Base-by-base conservation (phyloP, 768 basidiomycete species). In the Suillus subalutaceus region DNA sequence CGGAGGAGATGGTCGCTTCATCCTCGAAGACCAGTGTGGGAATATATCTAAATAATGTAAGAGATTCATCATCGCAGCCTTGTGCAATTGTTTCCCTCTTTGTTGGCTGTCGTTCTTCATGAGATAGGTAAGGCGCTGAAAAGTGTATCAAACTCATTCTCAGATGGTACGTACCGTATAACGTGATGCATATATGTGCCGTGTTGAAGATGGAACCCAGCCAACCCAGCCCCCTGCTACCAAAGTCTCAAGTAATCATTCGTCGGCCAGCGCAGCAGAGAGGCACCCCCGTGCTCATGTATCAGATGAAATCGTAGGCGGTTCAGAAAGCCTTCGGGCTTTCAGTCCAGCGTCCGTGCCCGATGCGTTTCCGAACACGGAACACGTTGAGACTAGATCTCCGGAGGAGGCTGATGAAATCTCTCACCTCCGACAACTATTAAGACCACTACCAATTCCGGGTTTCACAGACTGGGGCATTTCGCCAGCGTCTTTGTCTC, bases 381-480 rank as follows among this genome's bases (percentile, higher is more conserved):
- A 60, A 26, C 40, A 60, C 13, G 59, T 12, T 30, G 59, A 60
- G 30, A 20, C 9, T 60, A 41, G 41, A 60, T 43, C 18, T 32
- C 1, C 30, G 30, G 41, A 60, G 20, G 73, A 77, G 57, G 65
- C 63, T 41, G 84, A 86, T 67, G 90, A 92, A 67, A 70, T 90
- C 1, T 68, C 79, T 9, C 81, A 76, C 12, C 84, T 92, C 23
- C 83, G 90, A 44, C 75, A 78, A 4, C 78, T 91, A 4, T 78
- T 93, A 35, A 79, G 77, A 15, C 93, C 92, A 5, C 86, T 88
- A 20, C 81, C 86, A 2, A 88, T 92, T 66, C 81, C 85, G 1
- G 90, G 87, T 30, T 70, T 89, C 4, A 80, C 79, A 1, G 87
- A 94, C 71, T 95, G 92, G 89, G 93, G 92, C 6, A 92, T 96